A percentile compares a stretch with the other conserved stretches of the same genome.
These are phyloP conservation scores for Isochrysis galbana DNA, from an alignment of 78 protist species.

Conservation along the genomic window DNA sequence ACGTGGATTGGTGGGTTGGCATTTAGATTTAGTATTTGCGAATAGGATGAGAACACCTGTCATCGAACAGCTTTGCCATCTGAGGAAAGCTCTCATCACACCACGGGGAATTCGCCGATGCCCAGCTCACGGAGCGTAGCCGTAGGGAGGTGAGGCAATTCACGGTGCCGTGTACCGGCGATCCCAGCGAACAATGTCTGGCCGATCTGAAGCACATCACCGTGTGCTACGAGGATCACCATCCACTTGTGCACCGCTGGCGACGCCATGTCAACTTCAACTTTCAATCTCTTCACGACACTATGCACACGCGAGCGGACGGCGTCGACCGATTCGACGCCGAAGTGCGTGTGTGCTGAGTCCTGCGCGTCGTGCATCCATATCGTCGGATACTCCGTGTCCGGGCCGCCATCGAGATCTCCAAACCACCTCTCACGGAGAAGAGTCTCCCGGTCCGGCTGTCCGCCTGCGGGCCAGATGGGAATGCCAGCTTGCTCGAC, in stretches of 20 bases:
- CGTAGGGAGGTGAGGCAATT: not conserved
- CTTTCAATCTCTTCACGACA: not conserved
- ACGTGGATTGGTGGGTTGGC: too few species aligned
- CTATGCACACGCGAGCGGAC: not conserved
- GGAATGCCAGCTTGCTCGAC: not conserved
- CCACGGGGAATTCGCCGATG: too few species aligned
- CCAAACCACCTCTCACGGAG: conserved; percentile 1
- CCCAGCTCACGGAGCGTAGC: not conserved
- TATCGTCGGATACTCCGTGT: not conserved
- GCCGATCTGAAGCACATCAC: not conserved
- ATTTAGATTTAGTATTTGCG: too few species aligned
- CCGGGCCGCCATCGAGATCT: not conserved
- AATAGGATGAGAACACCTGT: too few species aligned
- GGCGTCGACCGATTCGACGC: not conserved
- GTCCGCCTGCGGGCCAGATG: not conserved
- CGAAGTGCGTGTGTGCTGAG: not conserved
- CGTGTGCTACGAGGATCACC: not conserved
- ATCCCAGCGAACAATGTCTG: not conserved
- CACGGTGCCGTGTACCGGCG: not conserved
- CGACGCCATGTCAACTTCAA: too few species aligned
- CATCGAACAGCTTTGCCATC: too few species aligned
- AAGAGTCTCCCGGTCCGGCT: not conserved
- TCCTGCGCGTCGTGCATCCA: not conserved
- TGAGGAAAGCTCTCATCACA: too few species aligned
- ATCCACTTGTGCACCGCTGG: not conserved